Percentiles rank a stretch among this genome's conserved stretches.
phyloP scores from a whole-genome alignment of 768 basidiomycete species.

The Podaxis pistillaris region DNA sequence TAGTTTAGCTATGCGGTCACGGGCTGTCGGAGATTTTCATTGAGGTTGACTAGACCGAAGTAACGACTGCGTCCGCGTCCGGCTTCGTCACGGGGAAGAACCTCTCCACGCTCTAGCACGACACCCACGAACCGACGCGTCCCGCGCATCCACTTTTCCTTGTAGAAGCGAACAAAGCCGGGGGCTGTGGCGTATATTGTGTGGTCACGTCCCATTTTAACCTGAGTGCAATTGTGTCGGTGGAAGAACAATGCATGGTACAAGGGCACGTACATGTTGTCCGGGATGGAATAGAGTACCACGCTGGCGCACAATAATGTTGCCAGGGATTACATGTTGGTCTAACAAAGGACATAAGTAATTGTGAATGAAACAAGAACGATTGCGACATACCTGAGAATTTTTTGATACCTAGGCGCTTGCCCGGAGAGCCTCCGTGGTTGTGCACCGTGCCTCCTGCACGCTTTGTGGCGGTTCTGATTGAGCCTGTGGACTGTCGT shows the following conservation, averaged over 20 bases:
- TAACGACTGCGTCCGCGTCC: conserved; percentile 77
- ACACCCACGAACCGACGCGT: conserved; percentile 84
- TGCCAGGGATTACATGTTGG: conserved; percentile 88
- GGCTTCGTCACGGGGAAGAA: conserved; percentile 79
- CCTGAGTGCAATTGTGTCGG: conserved; percentile 42
- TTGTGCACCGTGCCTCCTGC: conserved; percentile 95
- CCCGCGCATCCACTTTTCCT: conserved; percentile 67
- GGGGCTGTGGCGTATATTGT: conserved; percentile 90
- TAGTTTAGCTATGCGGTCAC: neutral
- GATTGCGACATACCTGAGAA: conserved; percentile 70
- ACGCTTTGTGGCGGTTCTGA: conserved; percentile 94
- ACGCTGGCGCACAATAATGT: conserved; percentile 94
- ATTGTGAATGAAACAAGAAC: conserved; percentile 2
- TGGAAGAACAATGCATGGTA: conserved; percentile 6
- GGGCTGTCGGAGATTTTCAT: conserved; percentile 15
- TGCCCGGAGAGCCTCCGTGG: conserved; percentile 89
- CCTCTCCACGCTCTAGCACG: conserved; percentile 78
- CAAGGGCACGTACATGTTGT: conserved; percentile 66
- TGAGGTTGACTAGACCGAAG: conserved; percentile 76
- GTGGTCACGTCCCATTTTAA: conserved; percentile 90
- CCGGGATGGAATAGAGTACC: conserved; percentile 93
- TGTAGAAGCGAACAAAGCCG: conserved; percentile 95
- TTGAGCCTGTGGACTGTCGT: conserved; percentile 39
- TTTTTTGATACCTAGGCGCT: conserved; percentile 93
- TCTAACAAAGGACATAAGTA: conserved; percentile 45